These are phyloP conservation scores for Maudiozyma saulgeensis DNA, from an alignment of 805 yeast species.

Conservation along the genomic window DNA sequence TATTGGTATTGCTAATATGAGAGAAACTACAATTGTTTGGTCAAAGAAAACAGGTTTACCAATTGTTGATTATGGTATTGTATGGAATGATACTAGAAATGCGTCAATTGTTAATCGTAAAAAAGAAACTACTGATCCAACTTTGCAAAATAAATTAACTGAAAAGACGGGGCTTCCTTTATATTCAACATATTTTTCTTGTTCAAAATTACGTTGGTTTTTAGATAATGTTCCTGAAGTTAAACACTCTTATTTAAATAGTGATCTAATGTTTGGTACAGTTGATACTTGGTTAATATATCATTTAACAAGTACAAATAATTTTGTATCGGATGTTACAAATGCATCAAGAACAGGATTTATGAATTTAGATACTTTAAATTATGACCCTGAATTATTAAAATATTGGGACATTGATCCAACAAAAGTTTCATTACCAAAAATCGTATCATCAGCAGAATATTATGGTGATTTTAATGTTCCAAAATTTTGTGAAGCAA, in stretches of 20 bases:
- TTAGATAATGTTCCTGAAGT: constrained; percentile 67
- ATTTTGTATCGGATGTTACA: constrained; percentile 77
- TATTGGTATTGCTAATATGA: constrained; percentile 89
- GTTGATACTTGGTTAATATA: constrained; percentile 90
- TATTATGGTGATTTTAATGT: constrained; percentile 62
- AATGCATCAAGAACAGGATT: constrained; percentile 88
- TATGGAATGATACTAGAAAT: constrained; percentile 94
- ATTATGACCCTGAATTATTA: constrained; percentile 69
- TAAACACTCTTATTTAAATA: constrained; percentile 57
- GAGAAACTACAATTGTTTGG: constrained; percentile 91
- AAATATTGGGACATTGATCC: constrained; percentile 75
- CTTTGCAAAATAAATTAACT: constrained; percentile 47
- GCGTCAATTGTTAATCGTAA: constrained; percentile 57
- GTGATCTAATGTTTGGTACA: constrained; percentile 85
- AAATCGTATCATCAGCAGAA: constrained; percentile 70
- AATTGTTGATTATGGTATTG: constrained; percentile 72
- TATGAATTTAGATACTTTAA: constrained; percentile 66
- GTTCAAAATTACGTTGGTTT: constrained; percentile 83
- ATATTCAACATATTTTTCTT: constrained; percentile 77
- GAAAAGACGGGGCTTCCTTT: constrained; percentile 76
- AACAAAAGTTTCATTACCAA: constrained; percentile 55
- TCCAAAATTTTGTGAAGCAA: constrained; percentile 39
- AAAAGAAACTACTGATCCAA: constrained; percentile 43
- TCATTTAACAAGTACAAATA: constrained; percentile 60
- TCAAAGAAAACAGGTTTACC: constrained; percentile 74